These are phyloP conservation scores for Cyanidium caldarium DNA, from an alignment of 23 red algal genomes.

Conservation along the genomic window DNA sequence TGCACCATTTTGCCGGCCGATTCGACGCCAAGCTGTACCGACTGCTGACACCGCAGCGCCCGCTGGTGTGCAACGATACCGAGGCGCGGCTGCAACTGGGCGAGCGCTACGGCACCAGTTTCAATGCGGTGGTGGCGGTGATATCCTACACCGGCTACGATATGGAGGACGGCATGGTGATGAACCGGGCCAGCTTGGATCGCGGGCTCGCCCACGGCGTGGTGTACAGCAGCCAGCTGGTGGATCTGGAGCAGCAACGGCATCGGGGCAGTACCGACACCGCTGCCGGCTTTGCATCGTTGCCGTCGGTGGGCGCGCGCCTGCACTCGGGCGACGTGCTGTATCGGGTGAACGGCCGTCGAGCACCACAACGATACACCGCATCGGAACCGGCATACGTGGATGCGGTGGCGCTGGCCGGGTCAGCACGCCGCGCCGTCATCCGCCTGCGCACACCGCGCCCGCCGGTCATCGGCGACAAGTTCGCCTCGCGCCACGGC, in stretches of 20 bases:
- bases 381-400: slow-evolving; percentile 17
- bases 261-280: background rate
- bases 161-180: slow-evolving; percentile 92
- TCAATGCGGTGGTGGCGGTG: slow-evolving; percentile 92
- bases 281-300: background rate
- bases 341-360: background rate
- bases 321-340: background rate
- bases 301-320: background rate
- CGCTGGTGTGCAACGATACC: slow-evolving; percentile 39
- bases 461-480: slow-evolving; percentile 69
- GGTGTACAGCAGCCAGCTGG: slow-evolving; percentile 43
- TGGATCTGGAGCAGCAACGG: slow-evolving; percentile 59
- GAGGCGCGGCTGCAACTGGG: slow-evolving; percentile 35
- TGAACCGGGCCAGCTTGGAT: slow-evolving; percentile 74
- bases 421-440: background rate
- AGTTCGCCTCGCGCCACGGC: slow-evolving; percentile 84
- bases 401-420: slow-evolving; percentile 20
- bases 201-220: slow-evolving; percentile 63
- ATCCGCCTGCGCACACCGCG: slow-evolving; percentile 51
- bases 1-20: slow-evolving; percentile 45
- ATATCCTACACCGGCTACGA: slow-evolving; percentile 92
- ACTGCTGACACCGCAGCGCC: slow-evolving; percentile 48
- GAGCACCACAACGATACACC: slow-evolving; percentile 6
- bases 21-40: slow-evolving; percentile 76
- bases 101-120: slow-evolving; percentile 63